Base-by-base conservation (phyloP, 352 stramenopile genomes). In the Pythium aquatile region DNA sequence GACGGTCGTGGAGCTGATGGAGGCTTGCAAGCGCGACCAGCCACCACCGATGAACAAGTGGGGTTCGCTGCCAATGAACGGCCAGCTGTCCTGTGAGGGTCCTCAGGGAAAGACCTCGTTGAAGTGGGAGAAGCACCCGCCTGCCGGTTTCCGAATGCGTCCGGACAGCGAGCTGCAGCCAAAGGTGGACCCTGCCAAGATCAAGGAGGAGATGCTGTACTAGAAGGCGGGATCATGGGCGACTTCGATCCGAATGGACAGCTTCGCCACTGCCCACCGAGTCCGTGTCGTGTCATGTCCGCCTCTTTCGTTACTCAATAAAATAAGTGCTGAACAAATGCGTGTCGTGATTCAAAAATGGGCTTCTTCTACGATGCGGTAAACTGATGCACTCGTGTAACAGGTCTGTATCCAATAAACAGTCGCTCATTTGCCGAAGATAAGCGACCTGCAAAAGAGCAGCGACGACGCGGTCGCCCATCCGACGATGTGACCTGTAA, bases 11-110 rank as follows among this genome's bases (percentile, higher is more conserved):
- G 87, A 99, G 72, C 77, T 99, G 29, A 78, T 99, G 56, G 93
- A 99, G 61, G 90, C 94, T 13, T 99, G 97, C 83, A 98, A 98
- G 87, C 80, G 83, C 40, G 96, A 97, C 58, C 74, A 87, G 26
- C 84, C 88, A 49, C 97, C 96, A 55, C 70, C 83, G 28, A 99
- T 99, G 93, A 98, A 88, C 77, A 98, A 98, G 73, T 99, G 97
- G 97, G 97, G 97, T 73, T 98, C 89, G 65, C 83, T 99, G 66
- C 97, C 98, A 16, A 99, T 99, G 96, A 99, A 99, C 85, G 97
- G 97, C 72, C 97, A 99, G 87, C 85, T 99, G 58, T 98, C 90
- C 70, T 99, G 97, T 79, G 97, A 99, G 82, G 97, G 97, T 32
- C 97, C 97, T 37, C 79, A 97, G 70, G 97, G 97, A 51, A 99